These are phyloP conservation scores for Cucumis cinereus DNA, from an alignment of 306 rosid genomes.

Conservation along the genomic window DNA sequence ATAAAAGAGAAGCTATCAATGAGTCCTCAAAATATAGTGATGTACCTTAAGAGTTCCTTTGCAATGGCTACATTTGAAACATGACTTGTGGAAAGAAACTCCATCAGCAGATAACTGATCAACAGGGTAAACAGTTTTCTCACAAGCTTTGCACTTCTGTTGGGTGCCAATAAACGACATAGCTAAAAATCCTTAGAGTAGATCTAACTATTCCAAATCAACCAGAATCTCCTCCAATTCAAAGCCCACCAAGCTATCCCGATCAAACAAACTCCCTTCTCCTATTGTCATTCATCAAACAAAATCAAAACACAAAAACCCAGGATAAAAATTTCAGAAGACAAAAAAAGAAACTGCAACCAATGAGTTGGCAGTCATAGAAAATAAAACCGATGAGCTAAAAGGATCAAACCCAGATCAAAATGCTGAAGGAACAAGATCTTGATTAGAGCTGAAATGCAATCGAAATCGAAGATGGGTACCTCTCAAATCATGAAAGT, in stretches of 20 bases:
- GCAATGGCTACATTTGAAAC: slow-evolving; percentile 94
- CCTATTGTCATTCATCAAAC: not conserved
- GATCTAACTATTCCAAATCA: slow-evolving; percentile 38
- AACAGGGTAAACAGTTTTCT: slow-evolving; percentile 81
- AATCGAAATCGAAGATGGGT: not conserved
- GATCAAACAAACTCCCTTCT: not conserved
- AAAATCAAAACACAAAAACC: not conserved
- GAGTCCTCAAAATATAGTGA: not conserved
- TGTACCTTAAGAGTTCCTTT: slow-evolving; percentile 85
- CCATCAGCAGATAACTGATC: slow-evolving; percentile 94
- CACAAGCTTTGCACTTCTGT: slow-evolving; percentile 91
- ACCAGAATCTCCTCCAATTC: not conserved
- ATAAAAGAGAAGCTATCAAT: not conserved
- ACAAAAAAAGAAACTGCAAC: not conserved
- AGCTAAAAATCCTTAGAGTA: slow-evolving; percentile 14
- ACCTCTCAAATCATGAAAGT: not conserved
- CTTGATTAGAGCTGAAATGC: not conserved
- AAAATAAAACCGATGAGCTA: not conserved
- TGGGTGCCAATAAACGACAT: slow-evolving; percentile 89
- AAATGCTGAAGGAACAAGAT: not conserved
- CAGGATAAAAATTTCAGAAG: not conserved
- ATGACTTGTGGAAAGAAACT: slow-evolving; percentile 68
- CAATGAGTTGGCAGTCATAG: not conserved
- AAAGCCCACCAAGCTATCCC: not conserved
- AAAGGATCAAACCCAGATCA: not conserved